These are phyloP conservation scores for Trypanosoma caninum DNA, from an alignment of 208 protist species.

Conservation along the genomic window DNA sequence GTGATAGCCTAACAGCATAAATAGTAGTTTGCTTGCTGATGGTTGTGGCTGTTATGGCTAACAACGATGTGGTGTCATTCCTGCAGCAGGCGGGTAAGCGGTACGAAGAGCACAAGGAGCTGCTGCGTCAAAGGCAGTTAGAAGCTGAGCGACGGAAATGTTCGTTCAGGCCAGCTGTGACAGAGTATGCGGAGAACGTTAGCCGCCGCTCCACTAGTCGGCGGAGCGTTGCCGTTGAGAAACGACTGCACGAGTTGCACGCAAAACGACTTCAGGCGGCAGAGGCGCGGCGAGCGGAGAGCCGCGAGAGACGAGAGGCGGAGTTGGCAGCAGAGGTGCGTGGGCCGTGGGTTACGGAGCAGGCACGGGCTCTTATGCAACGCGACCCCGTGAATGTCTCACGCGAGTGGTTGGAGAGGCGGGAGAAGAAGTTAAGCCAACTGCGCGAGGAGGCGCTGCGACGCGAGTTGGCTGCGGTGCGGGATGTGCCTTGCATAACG, in stretches of 20 bases:
- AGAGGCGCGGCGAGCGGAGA: slow-evolving; percentile 28
- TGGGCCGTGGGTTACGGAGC: slow-evolving; percentile 34
- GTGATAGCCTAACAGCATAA: no score
- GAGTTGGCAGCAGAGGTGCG: slow-evolving; percentile 28
- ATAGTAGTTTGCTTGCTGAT: slow-evolving; percentile 1
- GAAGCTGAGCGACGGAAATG: slow-evolving; percentile 35
- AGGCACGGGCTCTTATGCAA: slow-evolving; percentile 20
- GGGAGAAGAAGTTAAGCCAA: slow-evolving; percentile 26
- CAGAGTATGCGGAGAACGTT: slow-evolving; percentile 36
- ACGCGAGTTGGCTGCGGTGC: slow-evolving; percentile 31
- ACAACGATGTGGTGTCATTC: slow-evolving; percentile 51
- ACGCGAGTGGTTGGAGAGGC: slow-evolving; percentile 38
- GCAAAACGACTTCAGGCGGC: slow-evolving; percentile 26
- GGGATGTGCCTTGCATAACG: slow-evolving; percentile 44
- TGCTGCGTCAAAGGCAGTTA: slow-evolving; percentile 50
- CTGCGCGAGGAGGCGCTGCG: slow-evolving; percentile 30
- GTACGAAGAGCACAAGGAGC: slow-evolving; percentile 61
- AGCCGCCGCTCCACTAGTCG: slow-evolving; percentile 29
- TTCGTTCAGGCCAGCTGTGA: slow-evolving; percentile 53
- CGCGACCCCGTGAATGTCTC: slow-evolving; percentile 24
- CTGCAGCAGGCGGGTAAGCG: slow-evolving; percentile 50
- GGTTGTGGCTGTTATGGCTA: background rate
- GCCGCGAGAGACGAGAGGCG: slow-evolving; percentile 17
- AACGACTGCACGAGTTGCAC: slow-evolving; percentile 61
- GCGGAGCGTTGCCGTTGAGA: slow-evolving; percentile 39